phyloP scores from a whole-genome alignment of 176 grass and related monocot species.

The Rhynchospora tenuis region DNA sequence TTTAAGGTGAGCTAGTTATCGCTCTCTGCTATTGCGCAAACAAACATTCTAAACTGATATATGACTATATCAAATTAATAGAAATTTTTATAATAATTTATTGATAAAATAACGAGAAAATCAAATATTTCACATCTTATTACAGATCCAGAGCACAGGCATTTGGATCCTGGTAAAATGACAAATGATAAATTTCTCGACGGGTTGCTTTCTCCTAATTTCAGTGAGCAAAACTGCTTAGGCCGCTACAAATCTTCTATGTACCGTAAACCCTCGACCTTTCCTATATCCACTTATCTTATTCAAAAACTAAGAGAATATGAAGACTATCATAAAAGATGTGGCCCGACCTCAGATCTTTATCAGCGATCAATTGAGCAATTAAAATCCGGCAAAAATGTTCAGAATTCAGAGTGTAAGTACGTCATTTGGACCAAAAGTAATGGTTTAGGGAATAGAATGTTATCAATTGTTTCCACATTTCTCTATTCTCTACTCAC shows the following conservation, averaged over 20 bases:
- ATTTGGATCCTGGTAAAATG: neutral
- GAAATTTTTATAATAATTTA: too few species aligned
- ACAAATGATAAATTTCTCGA: slow-evolving; percentile 39
- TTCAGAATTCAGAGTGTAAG: slow-evolving; percentile 33
- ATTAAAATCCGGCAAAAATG: slow-evolving; percentile 28
- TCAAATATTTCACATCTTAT: neutral
- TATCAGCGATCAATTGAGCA: slow-evolving; percentile 32
- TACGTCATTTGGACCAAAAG: slow-evolving; percentile 48
- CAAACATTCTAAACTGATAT: too few species aligned
- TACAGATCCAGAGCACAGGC: neutral
- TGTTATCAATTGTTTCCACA: slow-evolving; percentile 46
- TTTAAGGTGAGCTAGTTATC: too few species aligned
- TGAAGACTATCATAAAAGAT: slow-evolving; percentile 44
- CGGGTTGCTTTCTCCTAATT: slow-evolving; percentile 36
- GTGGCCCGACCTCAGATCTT: slow-evolving; percentile 41
- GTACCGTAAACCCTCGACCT: slow-evolving; percentile 36
- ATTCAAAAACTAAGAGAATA: slow-evolving; percentile 35
- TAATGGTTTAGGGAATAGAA: slow-evolving; percentile 55
- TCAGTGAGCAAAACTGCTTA: slow-evolving; percentile 31
- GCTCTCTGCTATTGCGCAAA: too few species aligned
- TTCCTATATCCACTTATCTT: slow-evolving; percentile 33
- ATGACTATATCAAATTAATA: too few species aligned
- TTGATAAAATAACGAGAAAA: too few species aligned
- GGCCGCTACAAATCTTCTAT: slow-evolving; percentile 46
- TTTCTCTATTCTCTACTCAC: slow-evolving; percentile 71